Evolutionary conservation across 108 stramenopile species (phyloP), one percentile per base, ranked within the genome.

Genomic region (Epithemia pelagica): DNA sequence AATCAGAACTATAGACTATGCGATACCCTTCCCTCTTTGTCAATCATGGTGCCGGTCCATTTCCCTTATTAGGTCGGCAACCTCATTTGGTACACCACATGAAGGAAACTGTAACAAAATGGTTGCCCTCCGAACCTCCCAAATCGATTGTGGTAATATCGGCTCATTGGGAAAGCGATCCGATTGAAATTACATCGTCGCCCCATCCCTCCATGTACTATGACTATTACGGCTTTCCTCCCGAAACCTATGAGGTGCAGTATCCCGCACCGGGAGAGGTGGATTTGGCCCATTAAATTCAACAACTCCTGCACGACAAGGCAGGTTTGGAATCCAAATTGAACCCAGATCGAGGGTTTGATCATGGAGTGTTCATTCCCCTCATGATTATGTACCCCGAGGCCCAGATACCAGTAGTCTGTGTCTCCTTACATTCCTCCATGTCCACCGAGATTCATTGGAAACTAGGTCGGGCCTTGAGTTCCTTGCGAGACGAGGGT

Each of bases 311-410:
- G 0, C n/a, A n/a, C n/a, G n/a, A n/a, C n/a, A n/a, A n/a, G n/a
- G n/a, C n/a, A n/a, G n/a, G n/a, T n/a, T 29, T 32, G 32, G 66
- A 46, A 19, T 62, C 66, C 24, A 3, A 55, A 61, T 61, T 70
- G 3, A 83, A 88, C 46, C 21, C 28, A 3, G 53, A 54, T 32
- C 77, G 90, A 33, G 90, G 92, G 0, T 87, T 80, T 30, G 95
- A 96, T 68, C 95, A 96, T 78, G 95, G 95, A 18, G 84, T 89
- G 20, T 96, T 90, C 75, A 74, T 96, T 30, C 95, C 95, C 22
- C 62, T 92, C 23, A 82, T 84, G 81, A 32, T 82, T 58, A 84
- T 92, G 84, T 88, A 78, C 59, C 87, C 90, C 51, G 55, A 86
- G 2, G 89, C 90, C 26, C 73, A 87, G 46, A 75, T 96, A 32